Base-by-base conservation (phyloP, 78 protist species). In the Emiliania huxleyi region DNA sequence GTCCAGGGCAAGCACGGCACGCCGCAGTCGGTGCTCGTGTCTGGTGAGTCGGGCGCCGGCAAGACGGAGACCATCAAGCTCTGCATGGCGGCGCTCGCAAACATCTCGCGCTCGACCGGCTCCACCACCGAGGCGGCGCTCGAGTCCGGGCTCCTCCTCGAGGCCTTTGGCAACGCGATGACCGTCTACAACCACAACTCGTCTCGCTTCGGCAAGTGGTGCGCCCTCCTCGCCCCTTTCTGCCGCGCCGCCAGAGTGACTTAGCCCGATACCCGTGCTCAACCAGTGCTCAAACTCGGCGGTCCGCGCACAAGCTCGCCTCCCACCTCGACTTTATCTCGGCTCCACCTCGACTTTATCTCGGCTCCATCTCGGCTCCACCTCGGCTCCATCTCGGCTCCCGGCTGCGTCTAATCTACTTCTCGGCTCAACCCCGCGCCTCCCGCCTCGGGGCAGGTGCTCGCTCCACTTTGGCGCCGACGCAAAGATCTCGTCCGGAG, bases 41-140 rank as follows among this genome's bases (percentile, higher is more conserved):
- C 95, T 2, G 98, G 99, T 26, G 99, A 98, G 93, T 93, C 96
- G 8, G 99, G 98, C n/a, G 97, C 99, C 3, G 99, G 99, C 44
- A 98, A 98, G 94, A 97, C 98, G 0, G 98, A 96, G 92, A 90
- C 91, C 38, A 81, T 91, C 45, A 93, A 95, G 93, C 37, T 49
- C 38, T 90, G 85, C 40, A 73, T 95, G 88, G 43, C 87, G 91
- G 25, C 19, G 18, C 81, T 55, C 71, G 55, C 87, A 23, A 29
- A 40, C 40, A 38, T 40, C 49, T 23, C 49, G 35, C 35, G 43
- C 43, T 19, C 46, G 25, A 1, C 42, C 15, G 83, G 83, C 25
- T 5, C 2, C 43, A 69, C 91, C 94, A 48, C 96, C 22, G 97
- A 96, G 90, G 98, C 98, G 26, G 44, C 97, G n/a, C 90, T 95